Evolutionary conservation across 805 yeast genomes (phyloP), one percentile per base, ranked within the genome.

Genomic region (Kodamaea kakaduensis): DNA sequence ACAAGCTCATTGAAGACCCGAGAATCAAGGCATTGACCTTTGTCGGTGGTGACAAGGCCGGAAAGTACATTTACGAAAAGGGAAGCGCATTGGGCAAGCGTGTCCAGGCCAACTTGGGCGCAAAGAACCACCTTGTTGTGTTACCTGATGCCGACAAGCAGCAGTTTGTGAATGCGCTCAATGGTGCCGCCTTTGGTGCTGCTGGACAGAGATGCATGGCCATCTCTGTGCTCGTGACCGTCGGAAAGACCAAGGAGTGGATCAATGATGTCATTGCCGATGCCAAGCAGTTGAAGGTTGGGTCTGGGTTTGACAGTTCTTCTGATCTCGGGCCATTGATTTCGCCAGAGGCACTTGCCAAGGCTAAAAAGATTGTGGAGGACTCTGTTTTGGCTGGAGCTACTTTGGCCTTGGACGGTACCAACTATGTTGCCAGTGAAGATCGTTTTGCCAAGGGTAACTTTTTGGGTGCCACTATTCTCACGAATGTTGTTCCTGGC

Each of bases 141-240:
- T 64, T 80, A 43, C 86, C 88, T 12, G 89, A 82, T 50, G 86
- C 87, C 31, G 75, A 79, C 60, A 75, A 77, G 57, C 59, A 64
- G 42, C 76, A 75, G 43, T 73, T 84, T 32, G 62, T 82, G 47
- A 78, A 76, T 52, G 80, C 84, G 37, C 63, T 82, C 31, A 78
- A 70, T 40, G 83, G 86, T 32, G 87, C 89, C 36, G 84, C 87
- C 16, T 82, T 82, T 58, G 87, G 89, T 20, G 88, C 89, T 34
- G 88, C 89, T 13, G 90, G 89, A 43, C 90, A 82, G 69, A 76
- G 88, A 54, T 82, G 90, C 62, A 78, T 82, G 84, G 84, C 86
- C 8, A 77, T 83, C 35, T 78, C 84, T 15, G 84, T 79, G 22
- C 66, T 83, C 43, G 84, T 82, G 33, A 74, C 85, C 13, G 87